Base-by-base conservation (phyloP, 1,139 yeast species). In the Keqinozyma sinolaborantium region DNA sequence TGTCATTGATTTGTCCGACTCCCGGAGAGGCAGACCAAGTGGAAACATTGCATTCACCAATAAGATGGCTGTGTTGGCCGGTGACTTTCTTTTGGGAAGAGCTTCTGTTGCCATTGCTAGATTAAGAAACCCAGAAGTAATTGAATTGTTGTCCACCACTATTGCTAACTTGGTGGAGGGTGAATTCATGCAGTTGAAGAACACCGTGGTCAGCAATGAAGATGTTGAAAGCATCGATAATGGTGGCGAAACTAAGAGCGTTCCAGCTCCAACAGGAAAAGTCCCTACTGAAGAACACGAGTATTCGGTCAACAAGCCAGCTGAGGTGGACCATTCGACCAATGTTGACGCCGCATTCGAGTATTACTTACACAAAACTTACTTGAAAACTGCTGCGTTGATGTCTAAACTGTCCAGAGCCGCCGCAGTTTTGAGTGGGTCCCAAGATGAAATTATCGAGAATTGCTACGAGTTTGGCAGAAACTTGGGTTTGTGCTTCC, bases 141-240 rank as follows among this genome's bases (percentile, higher is more conserved):
- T 88, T 41, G 98, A 92, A 60, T 71, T 94, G 39, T 76, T 94
- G 61, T 87, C 97, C 4, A 92, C 97, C 5, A 84, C 97, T 25
- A 92, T 92, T 54, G 98, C 97, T 16, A 94, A 94, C 55, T 70
- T 94, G 39, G 98, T 92, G 1, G 98, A 94, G 61, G 98, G 98
- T 29, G 98, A 92, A 60, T 90, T 92, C 54, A 90, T 92, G 97
- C 98, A 92, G 62, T 74, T 92, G 64, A 90, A 90, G 48, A 92
- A 92, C 58, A 87, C 96, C 1, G 94, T 88, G 2, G 60, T 81
- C 33, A 61, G 50, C 38, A 50, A 47, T 28, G 78, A 67, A 34
- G 72, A 72, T 20, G 53, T 71, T 32, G 53, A 63, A 25, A 64
- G 69, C 28, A 56, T 70, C 18, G 58, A 67, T 36, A 78, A 71